phyloP scores from a whole-genome alignment of 805 yeast genomes.

The Metschnikowia sp. region DNA sequence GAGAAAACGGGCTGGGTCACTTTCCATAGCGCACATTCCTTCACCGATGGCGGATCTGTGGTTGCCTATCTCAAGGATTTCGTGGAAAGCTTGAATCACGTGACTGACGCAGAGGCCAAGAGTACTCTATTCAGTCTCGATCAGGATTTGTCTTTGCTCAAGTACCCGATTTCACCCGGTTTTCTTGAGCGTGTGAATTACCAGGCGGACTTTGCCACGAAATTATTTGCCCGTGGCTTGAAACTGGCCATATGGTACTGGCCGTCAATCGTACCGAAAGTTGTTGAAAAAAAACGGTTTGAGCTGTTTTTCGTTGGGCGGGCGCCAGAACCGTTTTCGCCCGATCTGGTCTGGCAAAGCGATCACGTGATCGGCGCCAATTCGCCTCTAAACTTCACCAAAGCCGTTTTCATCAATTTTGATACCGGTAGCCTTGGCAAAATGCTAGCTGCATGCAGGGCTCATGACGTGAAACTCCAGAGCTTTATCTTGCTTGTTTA shows the following conservation, averaged over 20 bases:
- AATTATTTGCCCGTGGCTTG: too few species aligned
- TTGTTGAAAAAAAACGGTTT: conserved; percentile 9
- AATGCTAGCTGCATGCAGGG: conserved; percentile 4
- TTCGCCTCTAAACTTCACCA: conserved; percentile 5
- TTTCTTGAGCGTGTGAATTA: too few species aligned
- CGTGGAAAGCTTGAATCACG: conserved; percentile 1
- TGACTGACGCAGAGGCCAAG: too few species aligned
- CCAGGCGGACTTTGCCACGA: too few species aligned
- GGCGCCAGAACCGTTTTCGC: conserved; percentile 4
- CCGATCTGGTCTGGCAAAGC: conserved; percentile 6
- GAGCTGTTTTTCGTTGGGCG: conserved; percentile 8
- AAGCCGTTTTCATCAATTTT: conserved; percentile 3
- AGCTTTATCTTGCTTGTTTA: conserved; percentile 5
- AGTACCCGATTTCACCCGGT: too few species aligned
- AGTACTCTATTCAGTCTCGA: too few species aligned
- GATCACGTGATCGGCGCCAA: conserved; percentile 1
- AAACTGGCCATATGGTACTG: too few species aligned
- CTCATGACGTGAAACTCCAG: conserved; percentile 6
- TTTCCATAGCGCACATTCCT: conserved; percentile 7
- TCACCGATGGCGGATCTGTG: conserved; percentile 12
- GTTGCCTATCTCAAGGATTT: conserved; percentile 9
- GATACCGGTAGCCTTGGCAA: not conserved
- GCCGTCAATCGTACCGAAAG: conserved; percentile 1
- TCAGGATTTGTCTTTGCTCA: too few species aligned
- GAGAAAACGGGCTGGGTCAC: conserved; percentile 10